A percentile compares a stretch with the other conserved stretches of the same genome.
Evolutionary conservation across 1,139 yeast genomes (phyloP).

Genomic region (Magnusiomyces fungicola): DNA sequence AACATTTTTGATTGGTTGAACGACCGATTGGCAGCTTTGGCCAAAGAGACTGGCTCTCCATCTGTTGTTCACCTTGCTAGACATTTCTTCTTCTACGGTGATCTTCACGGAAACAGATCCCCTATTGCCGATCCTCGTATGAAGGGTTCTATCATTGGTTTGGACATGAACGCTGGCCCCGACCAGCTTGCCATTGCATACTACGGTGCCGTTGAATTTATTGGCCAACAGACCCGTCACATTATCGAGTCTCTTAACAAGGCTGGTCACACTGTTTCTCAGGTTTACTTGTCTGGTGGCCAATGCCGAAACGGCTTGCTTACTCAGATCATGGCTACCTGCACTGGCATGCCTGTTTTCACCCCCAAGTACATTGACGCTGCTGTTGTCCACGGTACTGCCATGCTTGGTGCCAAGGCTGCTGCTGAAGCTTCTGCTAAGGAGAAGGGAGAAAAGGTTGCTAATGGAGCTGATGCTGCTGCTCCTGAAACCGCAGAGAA

Average conservation of each 20-base stretch:
- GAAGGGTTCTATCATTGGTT: conserved; percentile 92
- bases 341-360: conserved; percentile 86
- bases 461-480: background rate
- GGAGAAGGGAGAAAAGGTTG: background rate
- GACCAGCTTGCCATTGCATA: conserved; percentile 81
- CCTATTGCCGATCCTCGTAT: conserved; percentile 92
- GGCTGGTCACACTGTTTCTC: conserved; percentile 67
- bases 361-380: conserved; percentile 94
- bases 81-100: conserved; percentile 89
- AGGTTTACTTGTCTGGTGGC: conserved; percentile 91
- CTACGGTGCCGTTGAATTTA: conserved; percentile 91
- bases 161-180: conserved; percentile 80
- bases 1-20: conserved; percentile 77
- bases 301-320: conserved; percentile 88
- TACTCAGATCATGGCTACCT: conserved; percentile 85
- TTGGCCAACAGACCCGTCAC: conserved; percentile 95
- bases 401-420: conserved; percentile 91
- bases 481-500: background rate
- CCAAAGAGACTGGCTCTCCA: conserved; percentile 48
- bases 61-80: conserved; percentile 76
- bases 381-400: conserved; percentile 93
- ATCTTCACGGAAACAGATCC: conserved; percentile 91
- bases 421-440: conserved; percentile 34
- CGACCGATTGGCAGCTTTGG: conserved; percentile 60
- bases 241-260: conserved; percentile 78